phyloP scores from a whole-genome alignment of 1,284 basidiomycete species.

The Heterobasidion annosum region DNA sequence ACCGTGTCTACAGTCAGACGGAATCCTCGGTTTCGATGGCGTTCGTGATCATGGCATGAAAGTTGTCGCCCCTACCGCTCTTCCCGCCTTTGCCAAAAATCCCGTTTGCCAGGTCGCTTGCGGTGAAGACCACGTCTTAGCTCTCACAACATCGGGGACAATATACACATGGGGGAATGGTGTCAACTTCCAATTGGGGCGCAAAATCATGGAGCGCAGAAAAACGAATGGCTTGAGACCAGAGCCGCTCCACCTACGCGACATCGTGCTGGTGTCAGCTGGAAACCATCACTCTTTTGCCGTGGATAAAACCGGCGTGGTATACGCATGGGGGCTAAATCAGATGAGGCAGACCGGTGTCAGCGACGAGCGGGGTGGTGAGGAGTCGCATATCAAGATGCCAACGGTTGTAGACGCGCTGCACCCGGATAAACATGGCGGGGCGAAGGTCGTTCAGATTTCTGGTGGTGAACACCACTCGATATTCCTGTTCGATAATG shows the following conservation, averaged over 20 bases:
- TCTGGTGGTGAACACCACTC: neutral
- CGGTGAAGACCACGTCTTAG: neutral
- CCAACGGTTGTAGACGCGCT: neutral
- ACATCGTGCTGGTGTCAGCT: neutral
- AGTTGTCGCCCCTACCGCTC: neutral
- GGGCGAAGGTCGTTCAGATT: neutral
- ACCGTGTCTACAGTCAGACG: neutral
- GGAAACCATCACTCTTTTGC: neutral
- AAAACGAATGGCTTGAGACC: neutral
- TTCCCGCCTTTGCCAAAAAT: neutral
- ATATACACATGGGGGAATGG: neutral
- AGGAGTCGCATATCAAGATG: neutral
- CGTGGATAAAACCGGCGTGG: neutral
- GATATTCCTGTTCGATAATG: neutral
- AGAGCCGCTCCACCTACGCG: neutral
- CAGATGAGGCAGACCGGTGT: neutral
- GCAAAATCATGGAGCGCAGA: neutral
- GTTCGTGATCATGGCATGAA: neutral
- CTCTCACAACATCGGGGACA: neutral
- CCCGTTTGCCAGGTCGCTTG: neutral
- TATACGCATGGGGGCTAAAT: neutral
- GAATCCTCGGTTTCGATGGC: neutral
- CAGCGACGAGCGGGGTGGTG: neutral
- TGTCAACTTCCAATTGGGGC: neutral
- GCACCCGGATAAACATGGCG: neutral